These are phyloP conservation scores for Aspergillus mulundensis DNA, from an alignment of 495 filamentous ascomycete genomes.

Conservation along the genomic window DNA sequence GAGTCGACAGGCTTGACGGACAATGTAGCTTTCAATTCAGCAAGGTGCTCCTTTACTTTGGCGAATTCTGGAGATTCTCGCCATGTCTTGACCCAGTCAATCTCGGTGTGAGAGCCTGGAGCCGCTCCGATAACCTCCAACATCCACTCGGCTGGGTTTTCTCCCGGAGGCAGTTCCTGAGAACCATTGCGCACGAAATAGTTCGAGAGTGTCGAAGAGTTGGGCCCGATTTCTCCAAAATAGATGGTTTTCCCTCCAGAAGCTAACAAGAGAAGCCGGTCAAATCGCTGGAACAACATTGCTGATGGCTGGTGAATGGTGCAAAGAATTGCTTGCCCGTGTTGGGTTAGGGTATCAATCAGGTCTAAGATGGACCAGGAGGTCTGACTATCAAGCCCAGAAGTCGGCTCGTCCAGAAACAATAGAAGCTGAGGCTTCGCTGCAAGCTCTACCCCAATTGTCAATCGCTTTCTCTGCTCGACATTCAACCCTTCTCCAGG, in stretches of 20 bases:
- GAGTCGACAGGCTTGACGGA: conserved; percentile 68
- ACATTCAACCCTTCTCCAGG: conserved; percentile 70
- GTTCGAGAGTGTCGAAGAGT: conserved; percentile 63
- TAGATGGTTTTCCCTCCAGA: conserved; percentile 82
- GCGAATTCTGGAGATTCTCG: conserved; percentile 66
- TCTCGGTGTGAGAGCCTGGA: conserved; percentile 68
- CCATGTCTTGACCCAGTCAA: conserved; percentile 84
- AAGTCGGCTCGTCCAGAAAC: conserved; percentile 91
- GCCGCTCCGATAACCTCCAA: conserved; percentile 89
- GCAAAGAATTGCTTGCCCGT: conserved; percentile 87
- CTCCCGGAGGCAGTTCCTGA: conserved; percentile 60
- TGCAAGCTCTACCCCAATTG: conserved; percentile 86
- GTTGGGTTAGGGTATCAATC: conserved; percentile 82
- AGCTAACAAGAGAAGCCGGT: conserved; percentile 79
- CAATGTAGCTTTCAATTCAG: conserved; percentile 57
- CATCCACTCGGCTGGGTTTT: conserved; percentile 96
- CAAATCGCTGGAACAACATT: conserved; percentile 93
- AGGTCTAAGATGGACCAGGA: conserved; percentile 86
- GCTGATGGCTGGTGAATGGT: conserved; percentile 96
- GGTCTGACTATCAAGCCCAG: conserved; percentile 82
- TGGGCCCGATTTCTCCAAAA: conserved; percentile 83
- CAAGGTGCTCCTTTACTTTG: conserved; percentile 64
- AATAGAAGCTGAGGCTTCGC: conserved; percentile 83
- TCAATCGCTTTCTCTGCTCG: conserved; percentile 83
- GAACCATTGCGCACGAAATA: conserved; percentile 85